phyloP scores from a whole-genome alignment of 2,329 filamentous ascomycete genomes.

The Fusarium luffae region DNA sequence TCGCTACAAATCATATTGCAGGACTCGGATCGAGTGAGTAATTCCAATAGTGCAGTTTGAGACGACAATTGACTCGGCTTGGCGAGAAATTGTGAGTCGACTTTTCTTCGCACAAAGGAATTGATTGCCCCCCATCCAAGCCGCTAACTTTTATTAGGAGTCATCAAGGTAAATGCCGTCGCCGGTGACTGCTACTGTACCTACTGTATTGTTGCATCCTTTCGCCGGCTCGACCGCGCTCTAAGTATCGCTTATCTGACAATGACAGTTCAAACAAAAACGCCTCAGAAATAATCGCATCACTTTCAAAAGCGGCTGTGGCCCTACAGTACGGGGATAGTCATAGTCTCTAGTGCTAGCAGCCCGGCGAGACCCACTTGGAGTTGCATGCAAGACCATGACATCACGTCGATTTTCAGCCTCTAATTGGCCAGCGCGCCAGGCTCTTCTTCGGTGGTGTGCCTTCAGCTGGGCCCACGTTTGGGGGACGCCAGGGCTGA shows the following conservation, averaged over 20 bases:
- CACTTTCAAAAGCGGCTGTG: conserved; percentile 15
- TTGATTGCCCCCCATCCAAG: conserved; percentile 8
- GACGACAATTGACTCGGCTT: conserved; percentile 11
- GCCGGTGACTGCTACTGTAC: background rate
- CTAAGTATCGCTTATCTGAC: conserved; percentile 33
- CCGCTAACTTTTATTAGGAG: background rate
- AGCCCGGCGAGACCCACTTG: conserved; percentile 21
- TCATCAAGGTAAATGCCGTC: conserved; percentile 18
- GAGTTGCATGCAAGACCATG: conserved; percentile 29
- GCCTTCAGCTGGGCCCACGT: conserved; percentile 39
- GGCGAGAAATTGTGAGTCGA: conserved; percentile 12
- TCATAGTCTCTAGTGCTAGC: conserved; percentile 1
- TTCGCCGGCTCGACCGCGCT: conserved; percentile 4
- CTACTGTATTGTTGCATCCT: conserved; percentile 4
- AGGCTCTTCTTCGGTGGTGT: conserved; percentile 42
- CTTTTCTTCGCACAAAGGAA: conserved; percentile 4
- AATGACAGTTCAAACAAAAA: conserved; percentile 8
- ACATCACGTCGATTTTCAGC: conserved; percentile 30
- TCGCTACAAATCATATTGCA: conserved; percentile 28
- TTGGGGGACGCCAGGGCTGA: conserved; percentile 37
- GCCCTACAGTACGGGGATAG: conserved; percentile 15
- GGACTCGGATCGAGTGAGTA: background rate
- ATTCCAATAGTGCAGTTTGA: background rate
- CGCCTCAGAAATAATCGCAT: conserved; percentile 14
- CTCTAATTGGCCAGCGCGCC: conserved; percentile 28